Percentiles rank a stretch among this genome's conserved stretches.
phyloP scores from a whole-genome alignment of 352 stramenopile species.

The Globisporangium nodosum region DNA sequence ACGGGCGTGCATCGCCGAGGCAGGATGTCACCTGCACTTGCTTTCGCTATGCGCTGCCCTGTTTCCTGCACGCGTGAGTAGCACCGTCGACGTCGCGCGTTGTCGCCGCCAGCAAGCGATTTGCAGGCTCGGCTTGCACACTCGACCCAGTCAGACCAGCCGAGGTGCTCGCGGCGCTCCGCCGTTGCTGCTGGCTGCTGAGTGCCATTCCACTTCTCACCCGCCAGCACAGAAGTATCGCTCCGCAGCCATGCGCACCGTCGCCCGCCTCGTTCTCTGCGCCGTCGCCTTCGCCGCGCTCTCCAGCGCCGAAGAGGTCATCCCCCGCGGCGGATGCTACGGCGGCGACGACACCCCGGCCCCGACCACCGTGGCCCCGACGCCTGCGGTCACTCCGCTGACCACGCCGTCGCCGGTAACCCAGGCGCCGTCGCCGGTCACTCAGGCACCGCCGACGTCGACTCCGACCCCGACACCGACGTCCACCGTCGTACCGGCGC shows the following conservation, averaged over 20 bases:
- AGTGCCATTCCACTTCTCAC: conserved; percentile 10
- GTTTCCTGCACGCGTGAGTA: conserved; percentile 3
- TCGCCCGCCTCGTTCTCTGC: conserved; percentile 9
- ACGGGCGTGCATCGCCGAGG: conserved; percentile 2
- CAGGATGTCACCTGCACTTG: conserved; percentile 6
- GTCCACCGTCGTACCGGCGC: background rate
- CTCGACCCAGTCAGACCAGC: too few relatives aligned
- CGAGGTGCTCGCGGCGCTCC: background rate
- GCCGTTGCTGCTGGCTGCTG: background rate
- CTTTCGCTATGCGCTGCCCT: conserved; percentile 1
- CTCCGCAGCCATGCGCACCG: conserved; percentile 5
- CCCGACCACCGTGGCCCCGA: conserved; percentile 5
- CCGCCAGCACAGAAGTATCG: conserved; percentile 10
- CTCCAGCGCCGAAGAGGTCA: conserved; percentile 6
- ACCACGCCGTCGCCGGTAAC: background rate
- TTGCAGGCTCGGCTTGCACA: too few relatives aligned
- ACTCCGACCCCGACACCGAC: background rate
- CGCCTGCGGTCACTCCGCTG: background rate
- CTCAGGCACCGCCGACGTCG: background rate
- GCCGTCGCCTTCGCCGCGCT: conserved; percentile 8
- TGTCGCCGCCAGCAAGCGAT: background rate
- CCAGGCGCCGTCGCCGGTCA: conserved; percentile 4
- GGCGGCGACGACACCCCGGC: conserved; percentile 6
- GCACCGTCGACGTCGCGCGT: background rate
- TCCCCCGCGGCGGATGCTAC: conserved; percentile 9